A percentile compares a stretch with the other conserved stretches of the same genome.
phyloP scores from a whole-genome alignment of 2,329 filamentous ascomycete genomes.

The Fusarium sacchari region DNA sequence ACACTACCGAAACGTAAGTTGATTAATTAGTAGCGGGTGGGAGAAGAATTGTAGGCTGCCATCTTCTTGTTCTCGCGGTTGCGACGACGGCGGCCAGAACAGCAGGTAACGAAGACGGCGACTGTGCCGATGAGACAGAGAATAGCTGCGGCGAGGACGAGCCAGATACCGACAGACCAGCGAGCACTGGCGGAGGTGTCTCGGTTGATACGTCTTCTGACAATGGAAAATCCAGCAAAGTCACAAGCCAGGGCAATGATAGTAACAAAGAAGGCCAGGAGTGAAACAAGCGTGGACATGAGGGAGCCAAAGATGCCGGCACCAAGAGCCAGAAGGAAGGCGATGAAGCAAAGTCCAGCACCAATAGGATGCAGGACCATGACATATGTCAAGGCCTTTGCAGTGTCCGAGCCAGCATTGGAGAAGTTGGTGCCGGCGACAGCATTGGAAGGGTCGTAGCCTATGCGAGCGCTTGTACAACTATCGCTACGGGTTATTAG shows the following conservation, averaged over 20 bases:
- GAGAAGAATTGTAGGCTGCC: slow-evolving; percentile 35
- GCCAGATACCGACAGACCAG: slow-evolving; percentile 68
- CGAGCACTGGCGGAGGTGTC: slow-evolving; percentile 54
- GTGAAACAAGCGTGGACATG: slow-evolving; percentile 59
- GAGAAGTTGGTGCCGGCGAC: slow-evolving; percentile 56
- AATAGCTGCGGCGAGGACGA: slow-evolving; percentile 65
- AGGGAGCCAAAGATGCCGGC: slow-evolving; percentile 64
- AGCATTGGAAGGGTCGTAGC: slow-evolving; percentile 64
- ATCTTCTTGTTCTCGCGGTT: slow-evolving; percentile 43
- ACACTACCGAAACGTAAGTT: background rate
- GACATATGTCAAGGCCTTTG: slow-evolving; percentile 63
- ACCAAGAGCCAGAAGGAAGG: slow-evolving; percentile 65
- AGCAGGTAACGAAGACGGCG: slow-evolving; percentile 71
- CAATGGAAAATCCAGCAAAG: slow-evolving; percentile 65
- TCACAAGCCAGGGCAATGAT: slow-evolving; percentile 63
- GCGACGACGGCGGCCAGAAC: slow-evolving; percentile 57
- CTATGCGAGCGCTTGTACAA: slow-evolving; percentile 61
- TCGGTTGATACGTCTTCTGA: slow-evolving; percentile 65
- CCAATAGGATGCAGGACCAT: slow-evolving; percentile 72
- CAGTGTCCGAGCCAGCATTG: slow-evolving; percentile 54
- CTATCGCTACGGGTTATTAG: slow-evolving; percentile 49
- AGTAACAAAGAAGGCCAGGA: slow-evolving; percentile 62
- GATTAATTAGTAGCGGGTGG: slow-evolving; percentile 26
- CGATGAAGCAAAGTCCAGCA: slow-evolving; percentile 66
- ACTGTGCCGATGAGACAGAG: slow-evolving; percentile 64